Evolutionary conservation across 75 land plant species (phyloP), one percentile per base, ranked within the genome.

Genomic region (Pinus albicaulis): DNA sequence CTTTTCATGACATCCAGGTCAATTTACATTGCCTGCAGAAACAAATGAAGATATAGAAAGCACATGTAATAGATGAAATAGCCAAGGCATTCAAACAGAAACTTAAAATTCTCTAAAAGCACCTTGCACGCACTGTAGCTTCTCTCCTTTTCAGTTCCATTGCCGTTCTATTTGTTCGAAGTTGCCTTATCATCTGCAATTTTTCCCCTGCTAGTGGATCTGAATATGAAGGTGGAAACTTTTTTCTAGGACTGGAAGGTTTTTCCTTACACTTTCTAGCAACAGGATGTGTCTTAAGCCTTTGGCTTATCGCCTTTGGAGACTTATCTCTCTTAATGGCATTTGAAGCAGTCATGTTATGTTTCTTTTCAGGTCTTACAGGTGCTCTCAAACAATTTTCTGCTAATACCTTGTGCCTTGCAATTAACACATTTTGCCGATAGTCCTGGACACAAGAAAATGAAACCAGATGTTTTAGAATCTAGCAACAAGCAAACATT

Each of bases 41-140:
- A 34, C 41, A 36, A 7, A 68, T 20, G n/a, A 41, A 38, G 28
- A n/a, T 16, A 64, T 64, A 68, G 52, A 68, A 20, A 36, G 71
- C 22, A 64, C 4, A 34, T 64, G 20, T 68, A 66, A 16, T 20
- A 38, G n/a, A 68, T 41, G 36, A 38, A 48, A 36, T 7, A 66
- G 70, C 5, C 3, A 66, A 66, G 20, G 52, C 19, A 22, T 68
- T 7, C 71, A 68, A 68, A 68, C 48, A 41, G 52, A 68, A 20
- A 68, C 36, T 20, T 68, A 1, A 41, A 38, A 68, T 28, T 68
- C 11, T 68, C 23, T 19, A 26, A 63, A 77, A 84, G 78, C 70
- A 96, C 99, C 82, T 90, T 82, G 99, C 99, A 77, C 89, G 87
- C 71, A 80, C 86, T 19, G 86, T 77, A 17, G 97, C 89, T 83